Evolutionary conservation across 352 stramenopile species (phyloP).

Genomic region (Globisporangium acanthophoron): DNA sequence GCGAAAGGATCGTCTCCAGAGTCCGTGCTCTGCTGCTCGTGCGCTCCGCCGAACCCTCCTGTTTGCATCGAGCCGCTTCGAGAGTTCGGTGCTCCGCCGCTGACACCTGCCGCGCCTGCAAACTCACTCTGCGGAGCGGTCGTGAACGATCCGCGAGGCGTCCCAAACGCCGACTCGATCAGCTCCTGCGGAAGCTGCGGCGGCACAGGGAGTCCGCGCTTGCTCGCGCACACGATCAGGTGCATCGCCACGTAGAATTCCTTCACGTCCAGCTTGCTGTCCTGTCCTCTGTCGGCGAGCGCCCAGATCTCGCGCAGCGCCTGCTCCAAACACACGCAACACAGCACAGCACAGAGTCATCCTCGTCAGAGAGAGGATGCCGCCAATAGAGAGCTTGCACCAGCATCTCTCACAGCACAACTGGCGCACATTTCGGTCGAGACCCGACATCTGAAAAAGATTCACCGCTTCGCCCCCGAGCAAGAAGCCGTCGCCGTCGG

Average conservation of each 20-base stretch:
- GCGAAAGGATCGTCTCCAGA: conserved; percentile 65
- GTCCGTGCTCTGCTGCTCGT: conserved; percentile 22
- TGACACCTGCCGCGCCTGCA: not conserved
- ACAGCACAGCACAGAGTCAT: not conserved
- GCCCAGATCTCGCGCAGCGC: conserved; percentile 89
- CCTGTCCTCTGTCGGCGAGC: conserved; percentile 86
- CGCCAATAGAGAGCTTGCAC: not conserved
- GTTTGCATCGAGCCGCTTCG: conserved; percentile 14
- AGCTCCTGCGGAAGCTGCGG: conserved; percentile 63
- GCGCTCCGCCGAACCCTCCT: not conserved
- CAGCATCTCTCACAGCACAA: not conserved
- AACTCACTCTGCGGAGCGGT: not conserved
- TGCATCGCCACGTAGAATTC: conserved; percentile 97
- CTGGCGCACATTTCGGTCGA: conserved; percentile 76
- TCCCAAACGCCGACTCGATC: conserved; percentile 51
- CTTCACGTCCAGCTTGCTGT: conserved; percentile 89
- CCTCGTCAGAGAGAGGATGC: conserved; percentile 2
- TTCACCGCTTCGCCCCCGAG: conserved; percentile 86
- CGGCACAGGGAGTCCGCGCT: conserved; percentile 78
- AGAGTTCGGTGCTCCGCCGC: conserved; percentile 7
- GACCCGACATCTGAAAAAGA: conserved; percentile 92
- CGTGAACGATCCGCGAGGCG: conserved; percentile 9
- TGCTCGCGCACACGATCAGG: conserved; percentile 94
- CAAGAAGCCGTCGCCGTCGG: conserved; percentile 88
- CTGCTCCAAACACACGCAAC: conserved; percentile 2